Evolutionary conservation across 2,329 filamentous ascomycete genomes (phyloP).

Genomic region (Paramyrothecium roridum): DNA sequence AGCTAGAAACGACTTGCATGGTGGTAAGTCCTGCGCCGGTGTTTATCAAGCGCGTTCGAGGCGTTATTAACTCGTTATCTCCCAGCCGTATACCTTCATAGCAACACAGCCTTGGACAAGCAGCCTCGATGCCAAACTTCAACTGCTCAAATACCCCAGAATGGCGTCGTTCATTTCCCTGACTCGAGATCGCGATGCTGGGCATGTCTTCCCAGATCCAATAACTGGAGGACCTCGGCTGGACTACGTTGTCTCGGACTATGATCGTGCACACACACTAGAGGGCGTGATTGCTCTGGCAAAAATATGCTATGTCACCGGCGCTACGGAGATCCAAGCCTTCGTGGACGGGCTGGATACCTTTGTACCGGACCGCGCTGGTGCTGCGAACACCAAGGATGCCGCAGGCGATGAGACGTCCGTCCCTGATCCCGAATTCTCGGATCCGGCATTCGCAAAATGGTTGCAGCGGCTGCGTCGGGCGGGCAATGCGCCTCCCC

Average conservation of each 20-base stretch:
- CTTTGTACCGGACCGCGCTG: slow-evolving; percentile 45
- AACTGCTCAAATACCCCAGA: slow-evolving; percentile 64
- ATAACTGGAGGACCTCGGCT: slow-evolving; percentile 61
- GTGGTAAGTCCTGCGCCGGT: slow-evolving; percentile 36
- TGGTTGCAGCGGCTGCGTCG: slow-evolving; percentile 55
- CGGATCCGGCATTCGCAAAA: slow-evolving; percentile 55
- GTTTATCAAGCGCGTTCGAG: too few species aligned
- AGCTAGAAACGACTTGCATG: slow-evolving; percentile 77
- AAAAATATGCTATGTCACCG: slow-evolving; percentile 74
- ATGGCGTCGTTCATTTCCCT: slow-evolving; percentile 72
- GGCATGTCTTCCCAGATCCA: slow-evolving; percentile 71
- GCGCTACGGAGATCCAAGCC: slow-evolving; percentile 76
- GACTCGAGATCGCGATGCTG: slow-evolving; percentile 71
- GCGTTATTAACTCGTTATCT: too few species aligned
- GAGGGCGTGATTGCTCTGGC: slow-evolving; percentile 69
- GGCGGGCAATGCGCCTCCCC: slow-evolving; percentile 47
- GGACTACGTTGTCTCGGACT: slow-evolving; percentile 66
- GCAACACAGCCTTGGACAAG: slow-evolving; percentile 63
- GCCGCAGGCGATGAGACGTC: slow-evolving; percentile 8
- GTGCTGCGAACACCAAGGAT: slow-evolving; percentile 9
- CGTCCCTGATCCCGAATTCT: slow-evolving; percentile 41
- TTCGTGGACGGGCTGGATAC: slow-evolving; percentile 59
- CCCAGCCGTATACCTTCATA: slow-evolving; percentile 61
- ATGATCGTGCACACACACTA: slow-evolving; percentile 69
- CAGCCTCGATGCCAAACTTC: slow-evolving; percentile 70